Evolutionary conservation across 345 rosid species (phyloP).

Genomic region (Eutrema japonicum): DNA sequence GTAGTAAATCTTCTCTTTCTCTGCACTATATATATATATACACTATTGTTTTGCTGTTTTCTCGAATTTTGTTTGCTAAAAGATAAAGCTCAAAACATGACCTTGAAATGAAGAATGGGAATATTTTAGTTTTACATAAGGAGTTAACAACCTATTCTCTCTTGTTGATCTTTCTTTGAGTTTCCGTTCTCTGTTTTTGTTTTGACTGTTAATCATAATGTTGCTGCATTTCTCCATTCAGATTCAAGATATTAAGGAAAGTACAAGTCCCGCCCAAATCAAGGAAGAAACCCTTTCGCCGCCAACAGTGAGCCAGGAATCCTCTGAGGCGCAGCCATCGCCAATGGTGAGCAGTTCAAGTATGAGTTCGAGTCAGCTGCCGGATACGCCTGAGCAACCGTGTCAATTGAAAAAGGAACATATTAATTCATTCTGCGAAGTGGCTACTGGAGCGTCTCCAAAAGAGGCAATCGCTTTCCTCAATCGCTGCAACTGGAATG

Average conservation of each 20-base stretch:
- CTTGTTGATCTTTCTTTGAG: not conserved
- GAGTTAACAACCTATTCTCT: too few species aligned
- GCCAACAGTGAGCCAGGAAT: not conserved
- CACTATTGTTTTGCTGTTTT: not conserved
- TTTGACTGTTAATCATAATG: too few species aligned
- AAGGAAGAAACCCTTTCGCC: not conserved
- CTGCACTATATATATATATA: too few species aligned
- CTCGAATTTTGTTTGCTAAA: not conserved
- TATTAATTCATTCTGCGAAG: not conserved
- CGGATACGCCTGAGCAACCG: not conserved
- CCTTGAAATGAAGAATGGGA: not conserved
- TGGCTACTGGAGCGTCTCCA: not conserved
- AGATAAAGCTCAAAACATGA: conserved; percentile 4
- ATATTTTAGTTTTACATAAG: too few species aligned
- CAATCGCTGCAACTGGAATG: not conserved
- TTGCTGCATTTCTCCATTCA: not conserved
- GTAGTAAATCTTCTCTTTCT: too few species aligned
- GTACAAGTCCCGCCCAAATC: not conserved
- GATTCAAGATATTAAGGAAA: not conserved
- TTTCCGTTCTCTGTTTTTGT: not conserved
- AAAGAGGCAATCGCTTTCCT: not conserved
- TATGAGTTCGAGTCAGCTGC: not conserved
- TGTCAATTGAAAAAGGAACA: not conserved
- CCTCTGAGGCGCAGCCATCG: not conserved
- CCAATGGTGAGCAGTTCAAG: not conserved